phyloP scores from a whole-genome alignment of 2,329 filamentous ascomycete species.

The Pseudogymnoascus sp. region DNA sequence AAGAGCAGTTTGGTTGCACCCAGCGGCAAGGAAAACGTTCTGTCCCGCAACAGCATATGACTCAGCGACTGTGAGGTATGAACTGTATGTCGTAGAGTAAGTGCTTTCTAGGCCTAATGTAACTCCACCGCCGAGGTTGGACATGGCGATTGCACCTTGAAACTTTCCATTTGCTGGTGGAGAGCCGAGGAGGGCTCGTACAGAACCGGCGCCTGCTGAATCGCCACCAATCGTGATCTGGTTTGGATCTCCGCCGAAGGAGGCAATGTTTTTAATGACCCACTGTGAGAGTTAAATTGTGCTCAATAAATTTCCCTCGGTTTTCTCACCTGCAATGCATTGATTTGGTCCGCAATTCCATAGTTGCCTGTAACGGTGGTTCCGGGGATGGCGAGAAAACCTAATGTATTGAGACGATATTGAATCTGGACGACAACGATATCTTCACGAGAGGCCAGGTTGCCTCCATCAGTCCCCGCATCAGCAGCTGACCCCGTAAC shows the following conservation, averaged over 20 bases:
- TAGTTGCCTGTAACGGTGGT: conserved; percentile 45
- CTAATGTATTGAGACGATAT: conserved; percentile 23
- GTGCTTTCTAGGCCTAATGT: conserved; percentile 38
- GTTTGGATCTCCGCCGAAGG: conserved; percentile 40
- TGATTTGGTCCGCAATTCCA: conserved; percentile 45
- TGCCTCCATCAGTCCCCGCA: conserved; percentile 22
- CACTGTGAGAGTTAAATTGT: conserved; percentile 29
- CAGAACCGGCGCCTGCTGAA: conserved; percentile 43
- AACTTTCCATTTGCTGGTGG: conserved; percentile 40
- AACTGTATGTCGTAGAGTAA: conserved; percentile 47
- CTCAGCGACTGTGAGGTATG: conserved; percentile 44
- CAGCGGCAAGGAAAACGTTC: conserved; percentile 40
- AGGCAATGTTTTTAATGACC: conserved; percentile 39
- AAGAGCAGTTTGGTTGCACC: conserved; percentile 39
- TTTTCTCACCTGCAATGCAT: conserved; percentile 35
- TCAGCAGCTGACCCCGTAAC: conserved; percentile 20
- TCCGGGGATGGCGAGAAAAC: conserved; percentile 41
- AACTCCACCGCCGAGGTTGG: conserved; percentile 46
- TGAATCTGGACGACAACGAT: conserved; percentile 25
- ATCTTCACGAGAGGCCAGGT: conserved; percentile 25
- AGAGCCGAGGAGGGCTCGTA: conserved; percentile 42
- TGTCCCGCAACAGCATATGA: conserved; percentile 42
- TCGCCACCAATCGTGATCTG: conserved; percentile 44
- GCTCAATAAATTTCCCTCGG: neutral
- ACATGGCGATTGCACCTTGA: conserved; percentile 41